These are phyloP conservation scores for Passiflora organensis DNA, from an alignment of 345 rosid species.

Conservation along the genomic window DNA sequence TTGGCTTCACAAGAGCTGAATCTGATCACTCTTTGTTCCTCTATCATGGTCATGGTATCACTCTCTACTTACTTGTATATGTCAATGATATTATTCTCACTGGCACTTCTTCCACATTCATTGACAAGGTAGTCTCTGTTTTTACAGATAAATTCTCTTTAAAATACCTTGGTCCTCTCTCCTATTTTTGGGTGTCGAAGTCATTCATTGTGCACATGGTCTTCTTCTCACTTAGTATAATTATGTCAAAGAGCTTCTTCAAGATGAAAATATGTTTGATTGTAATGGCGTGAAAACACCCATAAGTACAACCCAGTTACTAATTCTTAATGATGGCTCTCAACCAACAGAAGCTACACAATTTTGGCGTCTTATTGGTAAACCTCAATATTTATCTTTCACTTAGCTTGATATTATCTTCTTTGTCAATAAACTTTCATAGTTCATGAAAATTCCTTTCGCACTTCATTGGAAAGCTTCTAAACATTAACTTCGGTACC, in stretches of 20 bases:
- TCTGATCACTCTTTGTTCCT: background rate
- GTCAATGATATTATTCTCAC: background rate
- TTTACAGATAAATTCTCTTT: background rate
- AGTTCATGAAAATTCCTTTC: background rate
- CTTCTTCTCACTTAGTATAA: background rate
- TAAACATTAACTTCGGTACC: background rate
- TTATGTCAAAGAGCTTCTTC: background rate
- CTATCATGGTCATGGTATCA: background rate
- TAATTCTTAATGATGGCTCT: background rate
- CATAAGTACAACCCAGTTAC: background rate
- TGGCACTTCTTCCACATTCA: background rate
- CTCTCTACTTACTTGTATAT: background rate
- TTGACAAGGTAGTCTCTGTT: background rate
- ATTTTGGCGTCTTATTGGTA: background rate
- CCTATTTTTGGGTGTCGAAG: background rate
- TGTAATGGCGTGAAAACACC: background rate
- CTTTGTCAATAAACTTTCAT: accelerated
- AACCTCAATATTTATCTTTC: background rate
- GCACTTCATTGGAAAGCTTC: background rate
- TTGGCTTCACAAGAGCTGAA: background rate
- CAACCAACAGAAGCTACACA: background rate
- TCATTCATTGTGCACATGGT: accelerated
- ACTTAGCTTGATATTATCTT: background rate
- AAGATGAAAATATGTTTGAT: accelerated
- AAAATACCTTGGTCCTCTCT: background rate